Evolutionary conservation across 2,329 filamentous ascomycete genomes (phyloP).

Genomic region (Cephalotrichum gorgonifer): DNA sequence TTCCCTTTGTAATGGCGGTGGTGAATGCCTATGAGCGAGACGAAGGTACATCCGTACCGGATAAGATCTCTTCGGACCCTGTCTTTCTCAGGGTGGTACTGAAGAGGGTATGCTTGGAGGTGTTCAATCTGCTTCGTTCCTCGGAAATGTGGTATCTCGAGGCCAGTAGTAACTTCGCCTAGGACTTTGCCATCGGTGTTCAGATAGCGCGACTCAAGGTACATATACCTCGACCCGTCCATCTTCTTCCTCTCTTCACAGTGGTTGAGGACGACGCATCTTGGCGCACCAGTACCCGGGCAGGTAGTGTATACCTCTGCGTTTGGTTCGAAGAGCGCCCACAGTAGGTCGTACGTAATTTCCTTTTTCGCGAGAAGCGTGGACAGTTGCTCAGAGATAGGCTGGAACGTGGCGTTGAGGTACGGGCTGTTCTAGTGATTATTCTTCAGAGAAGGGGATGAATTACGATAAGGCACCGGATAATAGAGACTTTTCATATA

Average conservation of each 20-base stretch:
- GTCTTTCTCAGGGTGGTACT: not conserved
- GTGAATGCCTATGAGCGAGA: not conserved
- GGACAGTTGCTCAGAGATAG: not conserved
- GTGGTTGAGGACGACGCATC: not conserved
- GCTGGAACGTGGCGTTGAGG: not conserved
- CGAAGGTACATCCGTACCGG: not conserved
- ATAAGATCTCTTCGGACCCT: not conserved
- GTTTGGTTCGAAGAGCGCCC: not conserved
- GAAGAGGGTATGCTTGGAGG: not conserved
- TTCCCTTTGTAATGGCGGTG: not conserved
- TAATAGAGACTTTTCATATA: too few relatives aligned
- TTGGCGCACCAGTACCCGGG: not conserved
- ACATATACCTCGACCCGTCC: not conserved
- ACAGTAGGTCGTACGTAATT: not conserved
- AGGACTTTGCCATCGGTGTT: not conserved
- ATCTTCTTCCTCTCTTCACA: not conserved
- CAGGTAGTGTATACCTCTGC: not conserved
- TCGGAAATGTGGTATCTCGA: not conserved
- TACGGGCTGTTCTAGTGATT: too few relatives aligned
- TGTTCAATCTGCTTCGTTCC: slow-evolving; percentile 1
- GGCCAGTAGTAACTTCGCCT: not conserved
- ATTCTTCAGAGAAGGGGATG: too few relatives aligned
- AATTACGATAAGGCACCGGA: too few relatives aligned
- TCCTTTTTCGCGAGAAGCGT: not conserved
- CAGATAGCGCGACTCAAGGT: not conserved